These are phyloP conservation scores for Carpinus viminea DNA, from an alignment of 306 rosid species.

Conservation along the genomic window DNA sequence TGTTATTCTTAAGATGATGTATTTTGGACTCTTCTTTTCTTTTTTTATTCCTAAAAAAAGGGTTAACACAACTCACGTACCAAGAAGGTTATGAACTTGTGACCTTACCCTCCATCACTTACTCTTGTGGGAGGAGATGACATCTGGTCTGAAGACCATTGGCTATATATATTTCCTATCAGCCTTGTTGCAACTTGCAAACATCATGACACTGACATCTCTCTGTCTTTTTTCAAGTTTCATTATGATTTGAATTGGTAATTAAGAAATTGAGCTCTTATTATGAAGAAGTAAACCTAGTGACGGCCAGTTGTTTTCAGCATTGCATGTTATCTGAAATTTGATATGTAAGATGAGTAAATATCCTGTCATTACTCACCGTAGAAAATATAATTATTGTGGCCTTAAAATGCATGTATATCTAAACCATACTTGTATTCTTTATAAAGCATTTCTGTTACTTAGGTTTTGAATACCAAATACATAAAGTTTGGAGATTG, in stretches of 20 bases:
- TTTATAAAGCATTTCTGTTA: too few relatives aligned
- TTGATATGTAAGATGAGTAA: background rate
- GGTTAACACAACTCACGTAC: background rate
- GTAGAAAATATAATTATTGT: background rate
- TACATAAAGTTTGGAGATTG: too few relatives aligned
- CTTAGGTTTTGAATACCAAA: too few relatives aligned
- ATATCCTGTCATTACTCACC: background rate
- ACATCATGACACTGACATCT: background rate
- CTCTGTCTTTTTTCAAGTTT: background rate
- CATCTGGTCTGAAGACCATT: background rate
- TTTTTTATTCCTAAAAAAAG: background rate
- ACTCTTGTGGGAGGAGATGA: background rate
- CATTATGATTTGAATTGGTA: background rate
- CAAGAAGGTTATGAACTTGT: background rate
- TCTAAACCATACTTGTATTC: background rate
- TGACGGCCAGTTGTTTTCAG: background rate
- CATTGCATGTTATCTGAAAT: background rate
- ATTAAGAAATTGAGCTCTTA: background rate
- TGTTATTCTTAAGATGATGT: slow-evolving; percentile 29
- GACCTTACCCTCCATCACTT: background rate
- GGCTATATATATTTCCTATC: background rate
- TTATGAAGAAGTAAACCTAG: background rate
- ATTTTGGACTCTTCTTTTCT: slow-evolving; percentile 8
- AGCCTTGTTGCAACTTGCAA: background rate
- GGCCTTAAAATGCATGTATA: background rate